Evolutionary conservation across 441 rosid species (phyloP).

Genomic region (Adansonia madagascariensis): DNA sequence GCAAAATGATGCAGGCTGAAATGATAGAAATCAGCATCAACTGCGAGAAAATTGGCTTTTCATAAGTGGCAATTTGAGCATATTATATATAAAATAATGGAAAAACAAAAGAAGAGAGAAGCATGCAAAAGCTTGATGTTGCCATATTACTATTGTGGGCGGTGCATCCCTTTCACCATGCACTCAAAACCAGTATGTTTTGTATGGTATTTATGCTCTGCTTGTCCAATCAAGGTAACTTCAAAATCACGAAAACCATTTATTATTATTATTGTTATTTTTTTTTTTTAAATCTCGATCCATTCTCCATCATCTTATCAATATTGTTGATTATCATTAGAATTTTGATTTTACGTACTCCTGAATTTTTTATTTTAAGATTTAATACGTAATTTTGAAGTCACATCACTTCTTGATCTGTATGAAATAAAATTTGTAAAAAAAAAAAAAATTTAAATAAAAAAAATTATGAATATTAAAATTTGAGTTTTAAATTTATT

Average conservation of each 20-base stretch:
- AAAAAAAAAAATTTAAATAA: no score
- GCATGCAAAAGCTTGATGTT: conserved; percentile 32
- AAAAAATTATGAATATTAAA: no score
- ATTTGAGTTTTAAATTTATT: no score
- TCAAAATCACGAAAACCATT: conserved; percentile 16
- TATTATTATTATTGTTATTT: no score
- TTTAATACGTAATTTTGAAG: no score
- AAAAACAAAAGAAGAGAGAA: conserved; percentile 11
- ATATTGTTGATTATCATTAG: background rate
- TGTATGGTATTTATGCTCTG: conserved; percentile 27
- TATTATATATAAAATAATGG: conserved; percentile 3
- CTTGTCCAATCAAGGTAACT: conserved; percentile 33
- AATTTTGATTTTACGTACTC: background rate
- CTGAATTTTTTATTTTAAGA: no score
- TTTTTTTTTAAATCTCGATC: no score
- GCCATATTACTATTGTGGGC: conserved; percentile 44
- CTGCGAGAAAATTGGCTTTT: conserved; percentile 34
- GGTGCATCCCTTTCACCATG: conserved; percentile 40
- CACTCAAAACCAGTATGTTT: background rate
- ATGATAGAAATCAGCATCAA: conserved; percentile 14
- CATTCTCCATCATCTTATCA: background rate
- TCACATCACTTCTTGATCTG: no score
- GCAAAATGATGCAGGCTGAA: background rate
- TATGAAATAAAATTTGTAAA: no score
- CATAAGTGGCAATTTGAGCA: conserved; percentile 37